Conservation (phyloP, 257 asterid genomes). For the Solanum dulcamara region DNA sequence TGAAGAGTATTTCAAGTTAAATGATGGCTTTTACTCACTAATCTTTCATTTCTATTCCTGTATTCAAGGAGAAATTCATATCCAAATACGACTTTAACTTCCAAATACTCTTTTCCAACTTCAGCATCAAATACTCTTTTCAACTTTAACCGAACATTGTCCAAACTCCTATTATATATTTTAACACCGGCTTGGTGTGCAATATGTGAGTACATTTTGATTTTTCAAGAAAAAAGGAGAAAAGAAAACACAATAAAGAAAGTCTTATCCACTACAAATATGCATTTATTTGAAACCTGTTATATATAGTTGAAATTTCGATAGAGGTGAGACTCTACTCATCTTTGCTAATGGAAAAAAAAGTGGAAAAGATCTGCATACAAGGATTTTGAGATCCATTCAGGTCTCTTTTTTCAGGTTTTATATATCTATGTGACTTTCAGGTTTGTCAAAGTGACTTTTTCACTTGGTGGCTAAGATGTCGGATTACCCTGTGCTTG, state of each 20-base stretch:
- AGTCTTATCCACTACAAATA: not conserved
- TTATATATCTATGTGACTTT: not conserved
- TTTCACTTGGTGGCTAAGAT: not conserved
- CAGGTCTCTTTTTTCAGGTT: not conserved
- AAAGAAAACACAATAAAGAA: not conserved
- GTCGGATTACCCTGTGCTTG: constrained; percentile 21
- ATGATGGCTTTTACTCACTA: not conserved
- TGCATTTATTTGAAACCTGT: not conserved
- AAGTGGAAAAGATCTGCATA: not conserved
- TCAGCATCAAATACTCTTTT: not conserved
- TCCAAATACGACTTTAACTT: not conserved
- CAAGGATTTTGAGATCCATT: not conserved
- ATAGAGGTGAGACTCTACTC: not conserved
- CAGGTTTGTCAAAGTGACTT: not conserved
- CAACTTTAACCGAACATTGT: not conserved
- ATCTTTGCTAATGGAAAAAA: not conserved
- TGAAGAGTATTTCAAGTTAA: not conserved
- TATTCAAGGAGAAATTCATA: not conserved
- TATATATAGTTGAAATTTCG: not conserved
- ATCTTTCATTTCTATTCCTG: not conserved
- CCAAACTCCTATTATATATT: not conserved
- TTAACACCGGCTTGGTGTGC: not conserved
- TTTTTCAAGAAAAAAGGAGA: not conserved
- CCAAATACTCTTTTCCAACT: not conserved
- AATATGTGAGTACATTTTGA: not conserved